Evolutionary conservation across 345 rosid genomes (phyloP).

Genomic region (Passiflora organensis): DNA sequence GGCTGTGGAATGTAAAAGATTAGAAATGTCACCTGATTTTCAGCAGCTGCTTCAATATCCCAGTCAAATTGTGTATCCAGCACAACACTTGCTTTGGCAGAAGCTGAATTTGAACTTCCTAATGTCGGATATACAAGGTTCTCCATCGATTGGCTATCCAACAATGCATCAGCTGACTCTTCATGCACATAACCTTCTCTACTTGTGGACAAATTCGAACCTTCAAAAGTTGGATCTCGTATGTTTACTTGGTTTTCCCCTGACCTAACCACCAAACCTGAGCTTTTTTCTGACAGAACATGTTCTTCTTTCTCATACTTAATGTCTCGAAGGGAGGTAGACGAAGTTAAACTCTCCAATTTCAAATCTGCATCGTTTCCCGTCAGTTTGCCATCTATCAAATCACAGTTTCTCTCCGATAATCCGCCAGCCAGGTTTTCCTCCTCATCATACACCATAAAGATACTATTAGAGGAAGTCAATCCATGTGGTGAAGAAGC

Average conservation of each 20-base stretch:
- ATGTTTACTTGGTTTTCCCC: too few relatives aligned
- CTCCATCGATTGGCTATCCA: too few relatives aligned
- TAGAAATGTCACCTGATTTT: slow-evolving; percentile 26
- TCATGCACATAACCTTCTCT: too few relatives aligned
- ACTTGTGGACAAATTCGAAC: too few relatives aligned
- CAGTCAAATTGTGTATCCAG: slow-evolving; percentile 12
- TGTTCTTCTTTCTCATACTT: too few relatives aligned
- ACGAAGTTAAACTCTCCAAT: neutral
- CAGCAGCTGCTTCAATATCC: slow-evolving; percentile 19
- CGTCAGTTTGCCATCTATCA: slow-evolving; percentile 12
- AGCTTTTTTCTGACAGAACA: too few relatives aligned
- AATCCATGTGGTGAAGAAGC: slow-evolving; percentile 6
- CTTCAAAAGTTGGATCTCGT: too few relatives aligned
- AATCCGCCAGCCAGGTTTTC: slow-evolving; percentile 7
- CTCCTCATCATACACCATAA: slow-evolving; percentile 17
- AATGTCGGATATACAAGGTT: neutral
- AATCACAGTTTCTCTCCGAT: slow-evolving; percentile 10
- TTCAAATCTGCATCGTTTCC: slow-evolving; percentile 12
- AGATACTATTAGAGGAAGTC: slow-evolving; percentile 12
- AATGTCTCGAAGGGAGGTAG: too few relatives aligned
- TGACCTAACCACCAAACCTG: too few relatives aligned
- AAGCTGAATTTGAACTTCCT: slow-evolving; percentile 18
- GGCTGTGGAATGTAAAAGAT: too few relatives aligned
- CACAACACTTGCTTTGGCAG: too few relatives aligned
- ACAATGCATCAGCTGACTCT: too few relatives aligned